A percentile compares a stretch with the other conserved stretches of the same genome.
Evolutionary conservation across 2,329 filamentous ascomycete species (phyloP).

Genomic region (Monosporascus sp.): DNA sequence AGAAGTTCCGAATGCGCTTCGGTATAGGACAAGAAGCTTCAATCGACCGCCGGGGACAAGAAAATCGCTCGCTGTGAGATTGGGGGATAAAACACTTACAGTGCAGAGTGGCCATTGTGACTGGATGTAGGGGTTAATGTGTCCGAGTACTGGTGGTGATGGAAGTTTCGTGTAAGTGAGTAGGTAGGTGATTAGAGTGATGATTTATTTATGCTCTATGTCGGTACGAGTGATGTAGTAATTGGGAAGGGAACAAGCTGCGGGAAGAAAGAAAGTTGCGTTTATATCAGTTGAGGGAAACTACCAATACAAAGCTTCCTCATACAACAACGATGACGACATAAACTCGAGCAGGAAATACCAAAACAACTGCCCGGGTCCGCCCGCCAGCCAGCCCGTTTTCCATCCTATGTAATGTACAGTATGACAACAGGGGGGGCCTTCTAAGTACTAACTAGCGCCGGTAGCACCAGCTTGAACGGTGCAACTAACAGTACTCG

Average conservation of each 20-base stretch:
- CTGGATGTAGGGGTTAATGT: background rate
- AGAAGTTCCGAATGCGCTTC: background rate
- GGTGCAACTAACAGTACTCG: too few relatives aligned
- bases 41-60: background rate
- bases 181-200: too few relatives aligned
- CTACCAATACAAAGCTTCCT: background rate
- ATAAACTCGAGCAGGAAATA: too few relatives aligned
- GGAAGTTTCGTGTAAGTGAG: background rate
- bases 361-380: too few relatives aligned
- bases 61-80: background rate
- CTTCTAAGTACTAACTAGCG: background rate
- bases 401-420: too few relatives aligned
- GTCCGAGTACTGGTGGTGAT: background rate
- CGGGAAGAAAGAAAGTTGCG: background rate
- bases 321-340: too few relatives aligned
- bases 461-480: background rate
- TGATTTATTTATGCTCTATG: background rate
- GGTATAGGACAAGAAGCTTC: background rate
- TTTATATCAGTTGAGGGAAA: background rate
- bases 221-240: background rate
- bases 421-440: background rate
- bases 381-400: too few relatives aligned
- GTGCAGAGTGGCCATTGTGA: constrained; percentile 5
- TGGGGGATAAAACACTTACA: background rate
- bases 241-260: background rate